Conservation (phyloP, 2,329 filamentous ascomycete genomes). For the Sclerotinia borealis region DNA sequence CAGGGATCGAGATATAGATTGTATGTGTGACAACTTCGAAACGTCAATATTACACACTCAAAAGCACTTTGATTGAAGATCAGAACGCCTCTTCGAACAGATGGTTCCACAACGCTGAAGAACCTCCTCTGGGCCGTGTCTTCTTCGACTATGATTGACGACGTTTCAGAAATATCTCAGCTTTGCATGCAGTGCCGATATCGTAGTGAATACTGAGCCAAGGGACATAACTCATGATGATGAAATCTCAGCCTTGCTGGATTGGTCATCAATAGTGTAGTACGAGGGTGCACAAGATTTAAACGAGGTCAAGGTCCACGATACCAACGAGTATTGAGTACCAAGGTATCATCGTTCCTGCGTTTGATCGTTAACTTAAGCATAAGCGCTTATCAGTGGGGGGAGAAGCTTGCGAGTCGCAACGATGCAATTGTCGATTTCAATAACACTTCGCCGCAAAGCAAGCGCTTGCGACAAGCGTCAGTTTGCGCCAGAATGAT, state of each 20-base stretch:
- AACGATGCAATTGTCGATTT: not conserved
- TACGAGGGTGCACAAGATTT: slow-evolving; percentile 2
- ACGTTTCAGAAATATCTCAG: slow-evolving; percentile 11
- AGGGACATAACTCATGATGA: not conserved
- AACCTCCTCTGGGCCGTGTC: slow-evolving; percentile 4
- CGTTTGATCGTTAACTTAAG: not conserved
- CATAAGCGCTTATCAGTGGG: slow-evolving; percentile 1
- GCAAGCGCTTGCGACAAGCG: slow-evolving; percentile 9
- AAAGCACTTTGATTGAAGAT: slow-evolving; percentile 10
- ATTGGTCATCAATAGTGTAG: slow-evolving; percentile 5
- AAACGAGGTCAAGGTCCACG: not conserved
- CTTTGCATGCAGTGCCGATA: slow-evolving; percentile 7
- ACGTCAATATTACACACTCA: slow-evolving; percentile 14
- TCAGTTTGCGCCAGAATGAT: not conserved
- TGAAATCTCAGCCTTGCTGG: slow-evolving; percentile 12
- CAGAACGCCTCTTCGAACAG: not conserved
- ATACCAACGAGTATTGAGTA: not conserved
- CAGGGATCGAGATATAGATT: slow-evolving; percentile 12
- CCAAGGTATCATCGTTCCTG: not conserved
- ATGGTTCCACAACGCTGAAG: slow-evolving; percentile 9
- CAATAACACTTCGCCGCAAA: not conserved
- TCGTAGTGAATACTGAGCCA: not conserved
- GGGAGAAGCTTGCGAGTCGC: not conserved
- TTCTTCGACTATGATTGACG: slow-evolving; percentile 6
- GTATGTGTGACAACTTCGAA: slow-evolving; percentile 9